These are phyloP conservation scores for Lizanozyma gosingica DNA, from an alignment of 1,139 yeast genomes.

Conservation along the genomic window DNA sequence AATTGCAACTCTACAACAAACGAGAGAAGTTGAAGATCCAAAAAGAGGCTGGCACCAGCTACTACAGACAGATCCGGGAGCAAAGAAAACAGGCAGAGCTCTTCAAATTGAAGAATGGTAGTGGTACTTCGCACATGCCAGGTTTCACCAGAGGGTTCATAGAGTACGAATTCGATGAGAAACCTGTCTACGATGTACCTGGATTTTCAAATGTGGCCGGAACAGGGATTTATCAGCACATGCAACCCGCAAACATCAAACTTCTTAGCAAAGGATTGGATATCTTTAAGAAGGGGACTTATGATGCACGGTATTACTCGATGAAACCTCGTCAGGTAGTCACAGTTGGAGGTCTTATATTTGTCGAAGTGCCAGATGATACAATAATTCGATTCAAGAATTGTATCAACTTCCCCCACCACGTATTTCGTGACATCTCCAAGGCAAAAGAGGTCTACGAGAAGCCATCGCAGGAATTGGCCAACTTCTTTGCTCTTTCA, in stretches of 20 bases:
- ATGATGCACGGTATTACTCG: constrained; percentile 28
- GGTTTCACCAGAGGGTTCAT: constrained; percentile 47
- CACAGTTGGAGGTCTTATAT: constrained; percentile 56
- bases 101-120: constrained; percentile 23
- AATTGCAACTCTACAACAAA: constrained; percentile 4
- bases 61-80: constrained; percentile 7
- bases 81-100: constrained; percentile 8
- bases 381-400: constrained; percentile 37
- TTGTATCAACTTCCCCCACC: constrained; percentile 22
- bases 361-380: constrained; percentile 34
- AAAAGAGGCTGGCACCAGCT: constrained; percentile 11
- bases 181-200: constrained; percentile 45
- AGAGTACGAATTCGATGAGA: constrained; percentile 21
- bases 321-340: constrained; percentile 37
- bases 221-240: constrained; percentile 22
- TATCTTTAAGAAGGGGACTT: constrained; percentile 25
- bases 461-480: constrained; percentile 13
- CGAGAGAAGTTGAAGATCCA: constrained; percentile 5
- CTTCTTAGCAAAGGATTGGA: constrained; percentile 28
- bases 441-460: constrained; percentile 18
- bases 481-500: constrained; percentile 22
- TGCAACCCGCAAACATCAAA: constrained; percentile 23
- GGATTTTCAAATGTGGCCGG: constrained; percentile 32
- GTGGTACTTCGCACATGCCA: constrained; percentile 44
- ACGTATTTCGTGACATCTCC: constrained; percentile 18